Conservation (phyloP, 768 basidiomycete species). For the Exidia glandulosa region DNA sequence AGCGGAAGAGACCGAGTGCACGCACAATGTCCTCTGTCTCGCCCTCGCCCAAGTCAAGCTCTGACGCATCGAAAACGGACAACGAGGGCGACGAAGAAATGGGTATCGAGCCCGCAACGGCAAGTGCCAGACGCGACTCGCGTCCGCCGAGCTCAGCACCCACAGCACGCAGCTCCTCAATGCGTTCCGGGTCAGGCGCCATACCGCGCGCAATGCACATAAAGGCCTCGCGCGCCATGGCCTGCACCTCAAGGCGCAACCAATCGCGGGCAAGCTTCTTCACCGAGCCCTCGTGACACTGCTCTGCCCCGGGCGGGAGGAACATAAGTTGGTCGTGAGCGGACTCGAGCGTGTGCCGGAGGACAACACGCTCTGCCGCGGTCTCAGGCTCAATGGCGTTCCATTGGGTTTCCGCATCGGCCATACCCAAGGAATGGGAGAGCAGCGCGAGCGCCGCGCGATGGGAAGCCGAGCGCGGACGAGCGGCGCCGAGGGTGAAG, state of each 20-base stretch:
- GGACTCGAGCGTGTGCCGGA: slow-evolving; percentile 42
- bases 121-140: neutral
- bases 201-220: neutral
- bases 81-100: slow-evolving; percentile 7
- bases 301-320: slow-evolving; percentile 10
- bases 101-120: slow-evolving; percentile 23
- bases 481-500: slow-evolving; percentile 35
- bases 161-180: neutral
- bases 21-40: slow-evolving; percentile 32
- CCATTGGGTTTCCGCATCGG: slow-evolving; percentile 38
- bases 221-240: neutral
- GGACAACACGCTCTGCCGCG: slow-evolving; percentile 44
- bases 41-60: slow-evolving; percentile 14
- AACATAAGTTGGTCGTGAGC: slow-evolving; percentile 32
- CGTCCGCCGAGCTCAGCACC: neutral
- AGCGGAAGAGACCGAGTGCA: slow-evolving; percentile 50
- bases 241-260: neutral
- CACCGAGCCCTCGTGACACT: slow-evolving; percentile 44
- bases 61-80: slow-evolving; percentile 5
- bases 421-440: slow-evolving; percentile 30
- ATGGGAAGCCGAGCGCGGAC: slow-evolving; percentile 31
- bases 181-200: neutral
- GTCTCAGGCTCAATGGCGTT: slow-evolving; percentile 18
- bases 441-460: slow-evolving; percentile 49
- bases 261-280: neutral